Evolutionary conservation across 2,329 filamentous ascomycete species (phyloP).

Genomic region (Fusarium mexicanum): DNA sequence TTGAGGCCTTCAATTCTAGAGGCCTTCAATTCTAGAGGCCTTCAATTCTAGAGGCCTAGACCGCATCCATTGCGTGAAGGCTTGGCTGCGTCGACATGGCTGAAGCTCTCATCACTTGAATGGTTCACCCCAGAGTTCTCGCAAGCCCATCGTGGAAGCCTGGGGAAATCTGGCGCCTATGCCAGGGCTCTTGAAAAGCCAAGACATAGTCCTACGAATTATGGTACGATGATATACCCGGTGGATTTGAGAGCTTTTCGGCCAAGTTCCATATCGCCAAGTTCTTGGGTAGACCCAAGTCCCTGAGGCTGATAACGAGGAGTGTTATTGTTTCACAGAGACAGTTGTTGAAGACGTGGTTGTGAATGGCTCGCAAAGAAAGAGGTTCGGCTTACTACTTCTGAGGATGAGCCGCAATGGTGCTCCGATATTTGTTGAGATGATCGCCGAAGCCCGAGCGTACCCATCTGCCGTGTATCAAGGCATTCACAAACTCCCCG

Average conservation of each 20-base stretch:
- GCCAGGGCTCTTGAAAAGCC: constrained; percentile 10
- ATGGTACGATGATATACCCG: constrained; percentile 16
- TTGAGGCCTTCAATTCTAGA: constrained; percentile 13
- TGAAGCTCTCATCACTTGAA: not conserved
- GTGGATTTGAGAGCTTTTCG: constrained; percentile 20
- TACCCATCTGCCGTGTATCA: constrained; percentile 5
- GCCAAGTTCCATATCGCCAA: constrained; percentile 31
- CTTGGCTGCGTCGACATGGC: constrained; percentile 26
- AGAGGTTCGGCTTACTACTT: constrained; percentile 13
- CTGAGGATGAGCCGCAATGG: constrained; percentile 11
- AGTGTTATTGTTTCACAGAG: not conserved
- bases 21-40: constrained; percentile 19
- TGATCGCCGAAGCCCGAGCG: constrained; percentile 28
- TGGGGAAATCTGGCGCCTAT: constrained; percentile 32
- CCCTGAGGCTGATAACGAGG: constrained; percentile 4
- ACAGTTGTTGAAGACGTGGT: not conserved
- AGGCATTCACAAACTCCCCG: constrained; percentile 10
- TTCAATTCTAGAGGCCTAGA: constrained; percentile 1
- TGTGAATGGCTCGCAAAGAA: constrained; percentile 3
- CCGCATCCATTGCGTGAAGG: not conserved
- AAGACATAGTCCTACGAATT: constrained; percentile 10
- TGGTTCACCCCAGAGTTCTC: constrained; percentile 31
- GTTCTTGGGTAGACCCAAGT: not conserved
- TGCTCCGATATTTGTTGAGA: not conserved
- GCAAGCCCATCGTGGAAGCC: constrained; percentile 18